These are phyloP conservation scores for Pyrenula massariospora DNA, from an alignment of 495 filamentous ascomycete genomes.

Conservation along the genomic window DNA sequence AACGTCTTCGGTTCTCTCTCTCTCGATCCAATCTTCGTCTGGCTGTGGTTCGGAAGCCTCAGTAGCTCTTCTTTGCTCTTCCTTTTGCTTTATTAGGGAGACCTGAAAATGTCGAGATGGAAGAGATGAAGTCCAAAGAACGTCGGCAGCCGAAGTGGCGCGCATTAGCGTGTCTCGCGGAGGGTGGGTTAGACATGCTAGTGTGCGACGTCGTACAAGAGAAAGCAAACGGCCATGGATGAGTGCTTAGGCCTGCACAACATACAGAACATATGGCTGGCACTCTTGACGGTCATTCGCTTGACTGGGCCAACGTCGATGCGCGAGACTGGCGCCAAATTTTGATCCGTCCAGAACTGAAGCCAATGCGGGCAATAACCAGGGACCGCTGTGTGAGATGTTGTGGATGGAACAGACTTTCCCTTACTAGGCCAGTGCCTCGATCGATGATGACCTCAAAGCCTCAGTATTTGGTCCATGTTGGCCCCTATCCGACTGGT, in stretches of 20 bases:
- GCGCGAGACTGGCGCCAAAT: neutral
- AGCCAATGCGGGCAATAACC: neutral
- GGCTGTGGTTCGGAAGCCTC: too few species aligned
- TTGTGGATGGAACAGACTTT: too few species aligned
- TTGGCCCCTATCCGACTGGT: too few species aligned
- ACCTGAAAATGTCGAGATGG: neutral
- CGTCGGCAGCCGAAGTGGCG: neutral
- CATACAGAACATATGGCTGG: neutral
- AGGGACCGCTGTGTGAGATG: too few species aligned
- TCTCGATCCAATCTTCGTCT: too few species aligned
- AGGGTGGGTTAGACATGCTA: neutral
- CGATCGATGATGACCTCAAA: neutral
- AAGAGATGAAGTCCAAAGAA: neutral
- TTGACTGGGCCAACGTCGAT: too few species aligned
- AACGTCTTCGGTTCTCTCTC: neutral
- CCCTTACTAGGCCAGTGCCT: too few species aligned
- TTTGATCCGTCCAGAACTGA: neutral
- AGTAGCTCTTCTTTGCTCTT: neutral
- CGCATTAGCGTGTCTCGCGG: neutral
- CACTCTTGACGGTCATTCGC: too few species aligned
- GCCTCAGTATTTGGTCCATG: too few species aligned
- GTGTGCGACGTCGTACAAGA: neutral
- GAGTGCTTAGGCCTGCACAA: neutral
- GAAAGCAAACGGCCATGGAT: neutral
- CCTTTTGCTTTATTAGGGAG: neutral